Evolutionary conservation across 225 moss, liverwort and hornwort genomes (phyloP).

Genomic region (Pseudisothecium myosuroides): DNA sequence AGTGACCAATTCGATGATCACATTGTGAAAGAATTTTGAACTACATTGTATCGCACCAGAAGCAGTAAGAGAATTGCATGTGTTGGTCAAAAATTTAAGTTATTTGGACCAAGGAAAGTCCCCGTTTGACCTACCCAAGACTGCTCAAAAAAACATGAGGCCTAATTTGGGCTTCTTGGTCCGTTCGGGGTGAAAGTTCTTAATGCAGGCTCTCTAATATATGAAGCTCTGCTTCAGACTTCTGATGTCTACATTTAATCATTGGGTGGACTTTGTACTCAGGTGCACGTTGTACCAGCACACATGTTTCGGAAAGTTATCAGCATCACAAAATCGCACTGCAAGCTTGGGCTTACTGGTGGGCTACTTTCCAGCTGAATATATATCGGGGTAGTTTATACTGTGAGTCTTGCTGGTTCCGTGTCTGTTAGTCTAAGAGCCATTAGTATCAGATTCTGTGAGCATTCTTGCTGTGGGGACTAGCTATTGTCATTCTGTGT

Average conservation of each 20-base stretch:
- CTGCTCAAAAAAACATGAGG: background rate
- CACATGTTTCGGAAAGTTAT: conserved; percentile 98
- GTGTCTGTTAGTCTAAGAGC: background rate
- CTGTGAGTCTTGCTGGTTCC: background rate
- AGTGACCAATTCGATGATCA: background rate
- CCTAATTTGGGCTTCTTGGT: background rate
- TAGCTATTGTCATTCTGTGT: background rate
- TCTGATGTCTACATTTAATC: background rate
- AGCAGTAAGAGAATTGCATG: background rate
- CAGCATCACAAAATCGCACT: conserved; percentile 97
- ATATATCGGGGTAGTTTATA: background rate
- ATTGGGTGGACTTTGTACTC: background rate
- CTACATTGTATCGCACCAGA: background rate
- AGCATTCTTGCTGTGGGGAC: background rate
- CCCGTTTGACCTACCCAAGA: background rate
- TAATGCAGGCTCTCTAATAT: background rate
- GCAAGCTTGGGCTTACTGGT: conserved; percentile 98
- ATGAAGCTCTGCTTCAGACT: background rate
- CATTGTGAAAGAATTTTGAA: background rate
- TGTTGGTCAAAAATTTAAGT: background rate
- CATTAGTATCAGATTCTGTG: background rate
- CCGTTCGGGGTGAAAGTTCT: background rate
- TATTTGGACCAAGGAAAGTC: background rate
- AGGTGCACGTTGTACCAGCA: conserved; percentile 93
- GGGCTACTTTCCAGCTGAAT: background rate